Evolutionary conservation across 306 rosid genomes (phyloP).

Genomic region (Glycine latifolia): DNA sequence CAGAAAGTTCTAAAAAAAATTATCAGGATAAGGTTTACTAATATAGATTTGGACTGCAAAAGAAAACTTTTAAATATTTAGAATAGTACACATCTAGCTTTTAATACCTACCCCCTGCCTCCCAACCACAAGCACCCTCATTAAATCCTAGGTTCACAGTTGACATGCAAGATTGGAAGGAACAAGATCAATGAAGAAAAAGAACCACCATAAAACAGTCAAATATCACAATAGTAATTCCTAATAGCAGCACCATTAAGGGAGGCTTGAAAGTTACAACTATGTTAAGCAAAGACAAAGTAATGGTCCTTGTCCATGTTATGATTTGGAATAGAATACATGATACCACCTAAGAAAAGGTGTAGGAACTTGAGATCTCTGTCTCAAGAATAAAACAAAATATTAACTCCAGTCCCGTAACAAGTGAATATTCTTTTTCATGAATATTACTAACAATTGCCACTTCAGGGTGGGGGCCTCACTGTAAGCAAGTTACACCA

Average conservation of each 20-base stretch:
- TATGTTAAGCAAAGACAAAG: neutral
- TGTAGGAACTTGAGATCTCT: neutral
- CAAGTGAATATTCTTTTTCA: neutral
- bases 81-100: neutral
- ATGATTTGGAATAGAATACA: neutral
- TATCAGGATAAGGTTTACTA: neutral
- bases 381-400: neutral
- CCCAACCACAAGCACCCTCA: too few relatives aligned
- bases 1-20: neutral
- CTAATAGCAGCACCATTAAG: neutral
- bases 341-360: neutral
- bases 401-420: neutral
- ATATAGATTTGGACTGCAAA: neutral
- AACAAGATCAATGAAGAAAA: too few relatives aligned
- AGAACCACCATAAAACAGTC: neutral
- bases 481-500: neutral
- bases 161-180: too few relatives aligned
- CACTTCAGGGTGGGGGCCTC: neutral
- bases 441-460: neutral
- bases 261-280: neutral
- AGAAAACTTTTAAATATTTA: constrained; percentile 7
- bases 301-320: constrained; percentile 17
- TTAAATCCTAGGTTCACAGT: too few relatives aligned
- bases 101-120: too few relatives aligned
- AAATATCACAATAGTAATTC: neutral